These are phyloP conservation scores for Neofusicoccum laricinum DNA, from an alignment of 2,329 filamentous ascomycete species.

Conservation along the genomic window DNA sequence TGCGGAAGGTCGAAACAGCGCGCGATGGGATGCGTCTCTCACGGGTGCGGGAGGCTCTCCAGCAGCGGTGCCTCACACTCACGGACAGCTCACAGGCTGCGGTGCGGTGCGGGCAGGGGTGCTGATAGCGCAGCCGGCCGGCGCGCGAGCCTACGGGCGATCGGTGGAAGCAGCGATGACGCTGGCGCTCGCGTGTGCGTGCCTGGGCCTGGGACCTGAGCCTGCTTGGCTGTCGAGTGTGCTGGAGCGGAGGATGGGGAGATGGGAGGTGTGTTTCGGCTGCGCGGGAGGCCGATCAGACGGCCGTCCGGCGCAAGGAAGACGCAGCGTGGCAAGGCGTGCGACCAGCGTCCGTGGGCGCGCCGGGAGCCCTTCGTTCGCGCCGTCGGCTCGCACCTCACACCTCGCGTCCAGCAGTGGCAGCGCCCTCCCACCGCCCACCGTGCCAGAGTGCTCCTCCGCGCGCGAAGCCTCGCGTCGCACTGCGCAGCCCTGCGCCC, in stretches of 20 bases:
- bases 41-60: not conserved
- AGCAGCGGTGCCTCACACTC: not conserved
- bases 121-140: constrained; percentile 1
- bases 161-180: constrained; percentile 7
- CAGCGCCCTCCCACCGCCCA: not conserved
- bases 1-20: constrained; percentile 9
- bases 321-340: not conserved
- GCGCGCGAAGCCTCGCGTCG: not conserved
- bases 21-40: constrained; percentile 7
- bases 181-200: constrained; percentile 7
- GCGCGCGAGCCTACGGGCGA: constrained; percentile 10
- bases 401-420: not conserved
- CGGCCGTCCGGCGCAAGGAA: constrained; percentile 5
- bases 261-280: constrained; percentile 9
- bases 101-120: constrained; percentile 4
- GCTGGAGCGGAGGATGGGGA: not conserved
- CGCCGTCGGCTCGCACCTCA: too few species aligned
- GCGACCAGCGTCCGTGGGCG: not conserved
- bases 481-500: constrained; percentile 1
- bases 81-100: constrained; percentile 9
- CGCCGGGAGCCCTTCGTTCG: not conserved
- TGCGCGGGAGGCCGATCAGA: constrained; percentile 10
- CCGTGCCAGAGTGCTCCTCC: too few species aligned
- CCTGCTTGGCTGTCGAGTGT: constrained; percentile 1
- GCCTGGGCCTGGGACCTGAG: constrained; percentile 2